Evolutionary conservation across 2,329 filamentous ascomycete genomes (phyloP).

Genomic region (Fusarium humuli): DNA sequence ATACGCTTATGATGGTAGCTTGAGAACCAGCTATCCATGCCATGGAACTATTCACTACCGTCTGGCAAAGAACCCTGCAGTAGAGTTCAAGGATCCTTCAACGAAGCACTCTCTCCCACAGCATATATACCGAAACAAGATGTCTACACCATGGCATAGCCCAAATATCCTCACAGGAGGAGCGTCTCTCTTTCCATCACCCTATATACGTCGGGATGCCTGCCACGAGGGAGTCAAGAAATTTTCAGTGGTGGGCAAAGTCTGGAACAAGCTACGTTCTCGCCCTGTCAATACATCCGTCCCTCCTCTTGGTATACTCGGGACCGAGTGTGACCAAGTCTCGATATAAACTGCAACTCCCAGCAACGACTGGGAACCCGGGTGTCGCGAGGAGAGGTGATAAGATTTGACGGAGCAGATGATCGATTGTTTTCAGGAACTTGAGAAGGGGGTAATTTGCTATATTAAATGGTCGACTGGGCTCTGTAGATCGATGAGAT

Average conservation of each 20-base stretch:
- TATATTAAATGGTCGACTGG: not conserved
- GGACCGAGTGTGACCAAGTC: not conserved
- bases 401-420: not conserved
- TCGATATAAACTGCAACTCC: not conserved
- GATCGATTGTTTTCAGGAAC: not conserved
- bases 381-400: not conserved
- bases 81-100: not conserved
- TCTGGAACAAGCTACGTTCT: not conserved
- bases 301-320: not conserved
- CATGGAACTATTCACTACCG: not conserved
- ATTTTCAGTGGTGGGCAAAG: not conserved
- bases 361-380: not conserved
- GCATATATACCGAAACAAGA: not conserved
- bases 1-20: not conserved
- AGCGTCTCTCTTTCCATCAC: rapidly evolving
- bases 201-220: not conserved
- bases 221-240: not conserved
- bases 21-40: not conserved
- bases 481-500: rapidly evolving
- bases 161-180: not conserved
- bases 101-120: not conserved
- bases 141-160: not conserved
- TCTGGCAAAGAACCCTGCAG: not conserved
- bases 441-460: not conserved
- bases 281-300: not conserved